Percentiles rank a stretch among this genome's conserved stretches.
Evolutionary conservation across 768 basidiomycete genomes (phyloP).

Genomic region (Lanmaoa pseudosensibilis): DNA sequence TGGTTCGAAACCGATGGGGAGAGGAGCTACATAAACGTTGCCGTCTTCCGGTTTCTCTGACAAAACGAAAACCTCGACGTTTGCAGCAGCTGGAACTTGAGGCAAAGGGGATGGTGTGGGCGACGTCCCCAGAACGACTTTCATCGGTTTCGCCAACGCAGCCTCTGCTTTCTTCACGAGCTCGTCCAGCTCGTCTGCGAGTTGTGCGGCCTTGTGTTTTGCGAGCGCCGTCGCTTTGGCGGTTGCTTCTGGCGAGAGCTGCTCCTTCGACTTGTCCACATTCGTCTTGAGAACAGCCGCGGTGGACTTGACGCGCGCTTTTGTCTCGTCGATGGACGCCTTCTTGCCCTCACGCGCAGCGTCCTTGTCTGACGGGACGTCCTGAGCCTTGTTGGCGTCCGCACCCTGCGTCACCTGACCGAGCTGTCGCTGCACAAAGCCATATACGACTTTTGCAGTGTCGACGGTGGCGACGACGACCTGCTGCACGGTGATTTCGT

Average conservation of each 20-base stretch:
- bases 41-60: conserved; percentile 26
- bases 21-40: conserved; percentile 57
- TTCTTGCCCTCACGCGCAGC: conserved; percentile 35
- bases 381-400: conserved; percentile 32
- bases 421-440: conserved; percentile 48
- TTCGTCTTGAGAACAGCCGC: conserved; percentile 50
- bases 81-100: conserved; percentile 24
- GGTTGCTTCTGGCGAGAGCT: conserved; percentile 24
- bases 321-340: conserved; percentile 44
- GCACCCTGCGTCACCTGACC: conserved; percentile 38
- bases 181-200: conserved; percentile 64
- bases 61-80: conserved; percentile 28
- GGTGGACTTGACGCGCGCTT: conserved; percentile 42
- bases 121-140: conserved; percentile 25
- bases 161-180: conserved; percentile 73
- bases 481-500: conserved; percentile 64
- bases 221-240: conserved; percentile 44
- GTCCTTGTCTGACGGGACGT: conserved; percentile 29
- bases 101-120: conserved; percentile 24
- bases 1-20: conserved; percentile 94
- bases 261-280: conserved; percentile 39
- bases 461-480: conserved; percentile 54
- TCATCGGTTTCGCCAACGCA: conserved; percentile 52
- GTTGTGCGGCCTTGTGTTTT: conserved; percentile 46
- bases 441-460: conserved; percentile 47